Evolutionary conservation across 306 rosid genomes (phyloP).

Genomic region (Fragaria nilgerrensis): DNA sequence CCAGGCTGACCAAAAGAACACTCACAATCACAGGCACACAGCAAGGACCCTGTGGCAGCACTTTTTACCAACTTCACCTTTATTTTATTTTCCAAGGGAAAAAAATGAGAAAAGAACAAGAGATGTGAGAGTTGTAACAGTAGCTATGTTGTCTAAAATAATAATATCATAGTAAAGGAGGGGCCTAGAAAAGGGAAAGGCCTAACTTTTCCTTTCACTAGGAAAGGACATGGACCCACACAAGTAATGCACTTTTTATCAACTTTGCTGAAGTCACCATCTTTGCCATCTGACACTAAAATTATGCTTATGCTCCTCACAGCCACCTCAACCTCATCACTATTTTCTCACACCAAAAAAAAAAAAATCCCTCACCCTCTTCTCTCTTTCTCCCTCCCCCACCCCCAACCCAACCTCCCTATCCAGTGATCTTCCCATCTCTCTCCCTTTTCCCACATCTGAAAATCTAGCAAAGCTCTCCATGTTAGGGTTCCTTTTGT

Average conservation of each 20-base stretch:
- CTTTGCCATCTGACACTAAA: slow-evolving; percentile 7
- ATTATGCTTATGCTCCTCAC: slow-evolving; percentile 42
- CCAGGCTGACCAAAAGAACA: background rate
- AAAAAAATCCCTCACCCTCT: background rate
- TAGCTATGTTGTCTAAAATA: slow-evolving; percentile 1
- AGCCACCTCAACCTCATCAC: slow-evolving; percentile 25
- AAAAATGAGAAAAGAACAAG: background rate
- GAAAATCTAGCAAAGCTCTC: slow-evolving; percentile 31
- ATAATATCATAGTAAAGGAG: slow-evolving; percentile 11
- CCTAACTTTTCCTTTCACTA: slow-evolving; percentile 43
- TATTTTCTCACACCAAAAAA: background rate
- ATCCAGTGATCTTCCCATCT: slow-evolving; percentile 36
- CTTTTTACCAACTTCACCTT: background rate
- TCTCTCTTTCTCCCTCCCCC: background rate
- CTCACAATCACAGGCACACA: background rate
- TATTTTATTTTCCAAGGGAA: background rate
- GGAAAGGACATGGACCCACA: slow-evolving; percentile 62
- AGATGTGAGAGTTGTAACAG: background rate
- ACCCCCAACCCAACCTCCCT: slow-evolving; percentile 18
- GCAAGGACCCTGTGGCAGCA: background rate
- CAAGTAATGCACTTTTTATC: slow-evolving; percentile 60
- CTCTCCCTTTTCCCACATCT: slow-evolving; percentile 37
- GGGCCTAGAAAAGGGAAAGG: slow-evolving; percentile 38
- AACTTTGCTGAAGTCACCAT: slow-evolving; percentile 47
- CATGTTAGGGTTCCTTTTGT: slow-evolving; percentile 31